Conservation (phyloP, 164 flowering plant species). For the Magnolia kwangsiensis region DNA sequence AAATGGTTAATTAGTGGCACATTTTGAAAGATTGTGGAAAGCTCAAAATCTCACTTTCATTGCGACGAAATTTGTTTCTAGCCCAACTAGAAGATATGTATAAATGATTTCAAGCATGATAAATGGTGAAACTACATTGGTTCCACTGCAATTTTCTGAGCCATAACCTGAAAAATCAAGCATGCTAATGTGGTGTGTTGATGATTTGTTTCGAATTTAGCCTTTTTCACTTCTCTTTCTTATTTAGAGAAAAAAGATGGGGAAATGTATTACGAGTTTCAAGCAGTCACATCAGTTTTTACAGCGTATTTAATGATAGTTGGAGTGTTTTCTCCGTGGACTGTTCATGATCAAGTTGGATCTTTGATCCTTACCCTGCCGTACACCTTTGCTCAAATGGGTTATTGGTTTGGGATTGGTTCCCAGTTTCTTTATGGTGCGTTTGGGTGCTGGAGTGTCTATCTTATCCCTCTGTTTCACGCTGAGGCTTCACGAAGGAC, state of each 20-base stretch:
- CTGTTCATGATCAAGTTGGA: slow-evolving; percentile 11
- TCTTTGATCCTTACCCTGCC: slow-evolving; percentile 13
- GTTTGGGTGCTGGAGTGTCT: slow-evolving; percentile 13
- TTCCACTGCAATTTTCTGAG: too few relatives aligned
- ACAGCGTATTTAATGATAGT: neutral
- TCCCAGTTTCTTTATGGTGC: slow-evolving; percentile 11
- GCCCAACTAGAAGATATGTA: too few relatives aligned
- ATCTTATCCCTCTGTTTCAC: slow-evolving; percentile 9
- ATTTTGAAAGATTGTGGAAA: neutral
- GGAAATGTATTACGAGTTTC: neutral
- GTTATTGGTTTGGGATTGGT: neutral
- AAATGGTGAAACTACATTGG: too few relatives aligned
- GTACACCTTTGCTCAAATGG: slow-evolving; percentile 15
- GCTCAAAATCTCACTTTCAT: too few relatives aligned
- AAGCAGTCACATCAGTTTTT: neutral
- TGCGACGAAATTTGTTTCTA: too few relatives aligned
- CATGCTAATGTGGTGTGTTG: neutral
- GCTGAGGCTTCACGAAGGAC: slow-evolving; percentile 9
- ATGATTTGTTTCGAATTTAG: neutral
- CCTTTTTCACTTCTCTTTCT: neutral
- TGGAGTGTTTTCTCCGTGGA: neutral
- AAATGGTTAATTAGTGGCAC: neutral
- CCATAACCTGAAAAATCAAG: too few relatives aligned
- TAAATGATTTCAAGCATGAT: too few relatives aligned
- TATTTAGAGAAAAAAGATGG: neutral